Conservation (phyloP, 805 yeast species). For the Candida cerambycidarum region DNA sequence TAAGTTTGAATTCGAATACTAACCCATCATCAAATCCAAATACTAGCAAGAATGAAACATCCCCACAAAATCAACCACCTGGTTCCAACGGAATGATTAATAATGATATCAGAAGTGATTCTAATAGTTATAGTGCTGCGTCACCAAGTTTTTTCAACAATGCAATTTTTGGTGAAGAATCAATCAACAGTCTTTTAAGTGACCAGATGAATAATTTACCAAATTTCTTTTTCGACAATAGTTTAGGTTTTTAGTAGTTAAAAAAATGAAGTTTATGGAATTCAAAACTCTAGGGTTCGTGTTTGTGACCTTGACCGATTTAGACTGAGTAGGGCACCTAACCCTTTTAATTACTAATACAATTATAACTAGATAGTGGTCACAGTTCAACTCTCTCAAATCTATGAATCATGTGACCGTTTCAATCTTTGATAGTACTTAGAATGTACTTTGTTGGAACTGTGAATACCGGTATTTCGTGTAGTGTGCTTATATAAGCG, state of each 20-base stretch:
- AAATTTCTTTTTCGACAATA: slow-evolving; percentile 40
- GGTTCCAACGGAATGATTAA: background rate
- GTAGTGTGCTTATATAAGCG: too few relatives aligned
- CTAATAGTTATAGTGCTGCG: background rate
- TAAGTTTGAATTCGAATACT: background rate
- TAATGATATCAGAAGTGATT: background rate
- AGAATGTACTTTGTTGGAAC: too few relatives aligned
- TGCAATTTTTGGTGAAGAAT: slow-evolving; percentile 25
- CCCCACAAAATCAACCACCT: background rate
- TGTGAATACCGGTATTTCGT: too few relatives aligned
- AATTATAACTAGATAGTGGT: too few relatives aligned
- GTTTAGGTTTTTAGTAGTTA: slow-evolving; percentile 20
- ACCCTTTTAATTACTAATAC: too few relatives aligned
- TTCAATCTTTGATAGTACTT: too few relatives aligned
- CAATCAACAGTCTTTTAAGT: slow-evolving; percentile 19
- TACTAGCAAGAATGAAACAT: background rate
- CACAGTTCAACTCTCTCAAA: too few relatives aligned
- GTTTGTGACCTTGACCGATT: too few relatives aligned
- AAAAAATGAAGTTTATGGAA: too few relatives aligned
- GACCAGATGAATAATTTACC: slow-evolving; percentile 33
- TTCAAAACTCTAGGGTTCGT: too few relatives aligned
- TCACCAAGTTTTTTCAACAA: slow-evolving; percentile 9
- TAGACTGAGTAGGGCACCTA: too few relatives aligned
- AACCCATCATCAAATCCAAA: background rate
- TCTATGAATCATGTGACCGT: too few relatives aligned